Base-by-base conservation (phyloP, 2,329 filamentous ascomycete species). In the Penicillium griseofulvum region DNA sequence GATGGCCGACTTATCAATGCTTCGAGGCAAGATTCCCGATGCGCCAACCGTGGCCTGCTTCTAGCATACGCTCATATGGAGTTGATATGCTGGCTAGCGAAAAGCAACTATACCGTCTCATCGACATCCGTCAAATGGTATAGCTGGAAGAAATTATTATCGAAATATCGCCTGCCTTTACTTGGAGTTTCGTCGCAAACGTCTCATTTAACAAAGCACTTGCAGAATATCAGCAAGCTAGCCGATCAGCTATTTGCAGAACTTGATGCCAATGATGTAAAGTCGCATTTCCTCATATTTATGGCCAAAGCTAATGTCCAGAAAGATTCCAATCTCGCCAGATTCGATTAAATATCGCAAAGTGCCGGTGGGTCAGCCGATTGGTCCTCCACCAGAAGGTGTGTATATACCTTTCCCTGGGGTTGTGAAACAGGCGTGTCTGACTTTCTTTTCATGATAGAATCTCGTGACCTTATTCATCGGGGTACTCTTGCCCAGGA, bases 1-100 rank as follows among this genome's bases (percentile, higher is more conserved):
- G 63, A 66, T 51, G 59, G 52, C 6, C 26, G 22, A 29, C 54
- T 61, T 8, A 55, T 61, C 8, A 49, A 57, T 36, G 51, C 59
- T 8, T 39, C 59, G 22, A 51, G 52, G 28, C 37, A 52, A 28
- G 24, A 55, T 10, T 7, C 37, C 3, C 47, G 43, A 16, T 59
- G 54, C 31, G 31, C 45, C 24, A 52, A 57, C n/a, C 57, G 48
- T 36, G 59, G 51, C 14, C 24, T 59, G 16, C 53, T 61, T 26
- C 38, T 61, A 10, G 54, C 59, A 16, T 54, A 57, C 22, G 37
- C 53, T 1, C 59, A 61, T 33, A 55, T 61, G 41, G 57, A 59
- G 29, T 29, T 59, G 9, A 17, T 59, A 36, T 48, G 49, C 10
- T 59, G 51, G 51, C 34, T 61, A 7, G 39, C 31, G 12, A 44